A percentile compares a stretch with the other conserved stretches of the same genome.
Evolutionary conservation across 805 yeast species (phyloP).

Genomic region (Barnettozyma sucrosica): DNA sequence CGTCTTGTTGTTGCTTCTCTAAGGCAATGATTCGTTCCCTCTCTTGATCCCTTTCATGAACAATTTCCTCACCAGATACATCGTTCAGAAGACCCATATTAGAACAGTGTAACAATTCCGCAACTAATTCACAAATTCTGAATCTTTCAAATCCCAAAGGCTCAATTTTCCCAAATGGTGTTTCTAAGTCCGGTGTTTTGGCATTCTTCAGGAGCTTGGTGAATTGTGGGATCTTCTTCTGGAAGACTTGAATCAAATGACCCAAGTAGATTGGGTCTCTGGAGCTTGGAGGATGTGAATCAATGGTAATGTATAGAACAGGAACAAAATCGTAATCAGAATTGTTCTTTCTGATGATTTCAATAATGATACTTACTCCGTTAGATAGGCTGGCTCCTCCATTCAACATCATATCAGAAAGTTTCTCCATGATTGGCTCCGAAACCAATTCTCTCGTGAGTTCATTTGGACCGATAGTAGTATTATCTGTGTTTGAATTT

Average conservation of each 20-base stretch:
- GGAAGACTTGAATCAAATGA: slow-evolving; percentile 69
- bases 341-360: slow-evolving; percentile 89
- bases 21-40: slow-evolving; percentile 46
- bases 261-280: slow-evolving; percentile 94
- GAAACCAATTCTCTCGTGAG: slow-evolving; percentile 87
- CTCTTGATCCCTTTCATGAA: slow-evolving; percentile 61
- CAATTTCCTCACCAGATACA: slow-evolving; percentile 59
- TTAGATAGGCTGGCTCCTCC: slow-evolving; percentile 88
- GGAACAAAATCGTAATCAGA: slow-evolving; percentile 92
- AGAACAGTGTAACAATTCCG: slow-evolving; percentile 94
- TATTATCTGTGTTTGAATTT: slow-evolving; percentile 80
- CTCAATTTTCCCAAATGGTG: slow-evolving; percentile 61
- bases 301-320: slow-evolving; percentile 73
- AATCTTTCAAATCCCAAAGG: slow-evolving; percentile 90
- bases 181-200: slow-evolving; percentile 36
- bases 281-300: slow-evolving; percentile 87
- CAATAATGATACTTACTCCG: slow-evolving; percentile 93
- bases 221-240: slow-evolving; percentile 67
- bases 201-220: slow-evolving; percentile 49
- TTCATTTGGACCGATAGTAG: slow-evolving; percentile 94
- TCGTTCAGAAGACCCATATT: slow-evolving; percentile 91
- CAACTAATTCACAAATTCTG: slow-evolving; percentile 85
- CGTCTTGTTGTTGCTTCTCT: slow-evolving; percentile 23
- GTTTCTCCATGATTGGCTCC: slow-evolving; percentile 53
- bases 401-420: slow-evolving; percentile 70